Evolutionary conservation across 805 yeast species (phyloP), one percentile per base, ranked within the genome.

Genomic region (Clavispora asparagi): DNA sequence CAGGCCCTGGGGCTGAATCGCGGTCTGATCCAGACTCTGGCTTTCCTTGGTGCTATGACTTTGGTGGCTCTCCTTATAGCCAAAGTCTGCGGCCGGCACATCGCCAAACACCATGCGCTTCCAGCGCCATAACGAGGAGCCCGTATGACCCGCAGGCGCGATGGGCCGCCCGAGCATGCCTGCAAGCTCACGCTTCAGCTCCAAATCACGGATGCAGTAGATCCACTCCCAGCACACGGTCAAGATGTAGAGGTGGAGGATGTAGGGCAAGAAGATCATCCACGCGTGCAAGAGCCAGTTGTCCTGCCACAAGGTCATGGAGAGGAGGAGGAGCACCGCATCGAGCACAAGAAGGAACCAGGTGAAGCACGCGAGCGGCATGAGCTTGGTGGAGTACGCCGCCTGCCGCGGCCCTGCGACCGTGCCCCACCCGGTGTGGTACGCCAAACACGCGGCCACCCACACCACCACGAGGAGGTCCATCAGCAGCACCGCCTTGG

Each of bases 211-310:
- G 37, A 82, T 79, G 39, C 79, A 74, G 54, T 70, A 77, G 9
- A 81, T 61, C 84, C 88, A 81, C 62, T 83, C 88, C 85, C 87
- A 83, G 1, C 81, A 70, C 23, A 79, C 68, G 1, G 82, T 77
- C 14, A 76, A 64, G 4, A 80, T 62, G 31, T 79, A 69, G 13
- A 81, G 69, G 41, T 77, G 76, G 6, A 79, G 55, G 36, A 81
- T 49, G 36, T 50, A 70, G 4, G 76, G 67, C 11, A 73, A 55
- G 5, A 77, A 64, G 28, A 70, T 65, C 0, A 75, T 62, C 58
- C 85, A 71, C 71, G 85, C 77, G 12, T 69, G 70, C n/a, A 69
- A 67, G 25, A 74, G 62, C 71, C 74, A 67, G 30, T 58, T 59
- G 10, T 41, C 19, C 11, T 51, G 46, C 57, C 61, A 70, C 4